These are phyloP conservation scores for Tanacetum coccineum DNA, from an alignment of 129 eudicot species.

Conservation along the genomic window DNA sequence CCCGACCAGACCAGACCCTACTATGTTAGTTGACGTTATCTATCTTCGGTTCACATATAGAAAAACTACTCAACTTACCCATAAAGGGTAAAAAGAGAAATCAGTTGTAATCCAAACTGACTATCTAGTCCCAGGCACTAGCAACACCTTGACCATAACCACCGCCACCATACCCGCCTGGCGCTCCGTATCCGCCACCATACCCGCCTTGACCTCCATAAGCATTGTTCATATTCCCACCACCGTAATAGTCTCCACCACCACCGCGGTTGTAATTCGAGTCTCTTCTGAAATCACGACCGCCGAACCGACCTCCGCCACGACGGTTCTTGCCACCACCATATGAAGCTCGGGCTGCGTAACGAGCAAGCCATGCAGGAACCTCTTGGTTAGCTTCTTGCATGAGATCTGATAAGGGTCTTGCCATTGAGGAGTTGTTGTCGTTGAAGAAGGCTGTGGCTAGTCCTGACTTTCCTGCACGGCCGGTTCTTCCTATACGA, in stretches of 20 bases:
- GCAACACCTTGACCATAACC: slow-evolving; percentile 47
- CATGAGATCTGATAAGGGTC: slow-evolving; percentile 81
- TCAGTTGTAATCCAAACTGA: slow-evolving; percentile 17
- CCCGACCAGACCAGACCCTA: slow-evolving; percentile 7
- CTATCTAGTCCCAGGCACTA: slow-evolving; percentile 71
- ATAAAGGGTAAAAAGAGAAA: slow-evolving; percentile 13
- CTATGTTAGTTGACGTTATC: slow-evolving; percentile 33
- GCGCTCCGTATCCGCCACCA: slow-evolving; percentile 27
- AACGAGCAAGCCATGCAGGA: slow-evolving; percentile 80
- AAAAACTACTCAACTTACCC: slow-evolving; percentile 25
- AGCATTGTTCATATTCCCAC: slow-evolving; percentile 41
- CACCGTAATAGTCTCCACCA: slow-evolving; percentile 51
- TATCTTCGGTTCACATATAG: too few relatives aligned
- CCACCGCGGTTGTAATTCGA: slow-evolving; percentile 52
- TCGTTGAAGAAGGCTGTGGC: slow-evolving; percentile 95
- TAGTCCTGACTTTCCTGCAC: slow-evolving; percentile 87
- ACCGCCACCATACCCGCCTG: slow-evolving; percentile 29
- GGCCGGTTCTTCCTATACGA: slow-evolving; percentile 92
- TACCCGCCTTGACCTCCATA: slow-evolving; percentile 34
- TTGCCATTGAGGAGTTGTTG: slow-evolving; percentile 68
- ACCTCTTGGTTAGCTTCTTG: slow-evolving; percentile 93
- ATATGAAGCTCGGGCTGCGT: slow-evolving; percentile 54
- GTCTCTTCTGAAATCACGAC: slow-evolving; percentile 78
- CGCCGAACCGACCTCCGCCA: slow-evolving; percentile 71
- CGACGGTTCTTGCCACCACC: slow-evolving; percentile 63